These are phyloP conservation scores for Chlamydomonas asymmetrica DNA, from an alignment of 139 green algal species.

Conservation along the genomic window DNA sequence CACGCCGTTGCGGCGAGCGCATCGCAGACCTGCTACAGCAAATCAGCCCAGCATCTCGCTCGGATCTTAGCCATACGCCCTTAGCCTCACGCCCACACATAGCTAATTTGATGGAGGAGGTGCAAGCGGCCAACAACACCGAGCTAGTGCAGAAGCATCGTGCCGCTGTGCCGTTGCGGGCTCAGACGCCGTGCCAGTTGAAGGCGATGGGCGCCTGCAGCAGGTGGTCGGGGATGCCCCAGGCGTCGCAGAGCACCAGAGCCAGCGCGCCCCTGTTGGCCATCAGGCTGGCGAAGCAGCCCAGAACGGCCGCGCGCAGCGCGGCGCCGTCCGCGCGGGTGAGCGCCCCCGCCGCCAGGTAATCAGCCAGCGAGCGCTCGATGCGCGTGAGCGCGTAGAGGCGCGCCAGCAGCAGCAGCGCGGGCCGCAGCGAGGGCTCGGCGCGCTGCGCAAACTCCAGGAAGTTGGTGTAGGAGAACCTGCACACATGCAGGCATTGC, in stretches of 20 bases:
- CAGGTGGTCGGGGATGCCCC: slow-evolving; percentile 80
- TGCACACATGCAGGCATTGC: no score
- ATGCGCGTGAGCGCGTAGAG: slow-evolving; percentile 68
- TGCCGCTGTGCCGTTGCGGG: no score
- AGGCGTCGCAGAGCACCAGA: slow-evolving; percentile 67
- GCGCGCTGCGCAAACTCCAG: slow-evolving; percentile 24
- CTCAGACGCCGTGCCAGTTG: slow-evolving; percentile 55
- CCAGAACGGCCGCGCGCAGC: slow-evolving; percentile 53
- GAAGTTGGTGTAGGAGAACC: slow-evolving; percentile 58
- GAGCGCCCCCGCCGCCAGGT: slow-evolving; percentile 47
- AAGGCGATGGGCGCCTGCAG: slow-evolving; percentile 75
- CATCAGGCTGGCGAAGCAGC: slow-evolving; percentile 50
- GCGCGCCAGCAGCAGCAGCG: slow-evolving; percentile 33
- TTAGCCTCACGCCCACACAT: no score
- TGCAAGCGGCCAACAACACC: no score
- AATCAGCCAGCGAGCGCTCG: slow-evolving; percentile 50
- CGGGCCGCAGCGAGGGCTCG: slow-evolving; percentile 13
- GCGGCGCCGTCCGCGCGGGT: slow-evolving; percentile 34
- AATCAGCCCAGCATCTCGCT: no score
- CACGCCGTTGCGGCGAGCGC: no score
- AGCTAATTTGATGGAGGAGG: no score
- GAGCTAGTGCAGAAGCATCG: no score
- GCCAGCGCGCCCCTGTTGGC: slow-evolving; percentile 40
- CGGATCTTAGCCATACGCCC: no score
- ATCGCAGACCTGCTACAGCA: no score